Base-by-base conservation (phyloP, 805 yeast genomes). In the Myxozyma nipponensis region DNA sequence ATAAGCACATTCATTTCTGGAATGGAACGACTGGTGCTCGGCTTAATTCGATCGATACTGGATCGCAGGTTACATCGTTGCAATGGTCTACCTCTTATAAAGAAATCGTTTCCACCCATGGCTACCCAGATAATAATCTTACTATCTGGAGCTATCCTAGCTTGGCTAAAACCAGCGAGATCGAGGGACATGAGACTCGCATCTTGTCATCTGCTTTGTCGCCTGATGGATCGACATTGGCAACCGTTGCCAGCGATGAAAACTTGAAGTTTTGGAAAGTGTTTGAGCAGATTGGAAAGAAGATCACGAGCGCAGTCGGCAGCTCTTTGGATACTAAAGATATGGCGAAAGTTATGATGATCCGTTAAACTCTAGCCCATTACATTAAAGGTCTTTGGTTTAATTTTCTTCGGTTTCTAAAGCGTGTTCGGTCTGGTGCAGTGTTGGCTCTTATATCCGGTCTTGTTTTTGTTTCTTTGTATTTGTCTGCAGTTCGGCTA, bases 201-300 rank as follows among this genome's bases (percentile, higher is more conserved):
- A 88, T 93, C 23, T 75, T 93, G 46, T 79, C 79, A 54, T 84
- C 96, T 24, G 82, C 88, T 42, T 66, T 93, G 46, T 85, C 96
- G 22, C 97, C 97, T 2, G 97, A 93, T 69, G 86, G 85, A 15
- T 79, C 86, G 46, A 86, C 95, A 0, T 70, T 93, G 48, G 98
- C 96, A 0, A 93, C 98, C 0, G 89, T 90, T 41, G 95, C 97
- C 1, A 95, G 95, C 10, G 98, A 93, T 68, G 98, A 93, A 66
- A 91, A 89, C 69, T 76, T 93, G 64, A 91, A 93, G 70, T 93
- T 93, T 70, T 93, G 95, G 90, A 84, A 86, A 58, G 75, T 93
- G 21, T 91, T 89, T 68, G 96, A 91, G 62, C 47, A 67, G 56
- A 65, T 69, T 59, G 68, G 72, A 58, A 63, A 67, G 63, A 64